Conservation (phyloP, 1,139 yeast genomes). For the Suhomyces yuchorum region DNA sequence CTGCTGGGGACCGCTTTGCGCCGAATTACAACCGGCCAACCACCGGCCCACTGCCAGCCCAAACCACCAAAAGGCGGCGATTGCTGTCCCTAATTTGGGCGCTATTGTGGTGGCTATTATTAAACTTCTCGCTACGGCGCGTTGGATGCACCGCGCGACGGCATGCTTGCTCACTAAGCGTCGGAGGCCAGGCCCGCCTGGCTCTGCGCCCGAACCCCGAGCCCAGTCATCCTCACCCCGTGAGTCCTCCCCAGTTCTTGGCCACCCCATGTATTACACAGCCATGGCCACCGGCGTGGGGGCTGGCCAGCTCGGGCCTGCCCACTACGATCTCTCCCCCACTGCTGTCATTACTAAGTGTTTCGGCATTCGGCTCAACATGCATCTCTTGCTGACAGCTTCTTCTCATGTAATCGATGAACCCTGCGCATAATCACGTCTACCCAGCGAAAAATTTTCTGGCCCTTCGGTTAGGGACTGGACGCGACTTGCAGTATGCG, state of each 20-base stretch:
- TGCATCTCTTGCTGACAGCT: not conserved
- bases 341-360: not conserved
- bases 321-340: too few species aligned
- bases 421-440: not conserved
- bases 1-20: too few species aligned
- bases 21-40: too few species aligned
- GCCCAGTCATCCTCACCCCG: too few species aligned
- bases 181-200: not conserved
- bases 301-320: too few species aligned
- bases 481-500: not conserved
- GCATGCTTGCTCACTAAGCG: not conserved
- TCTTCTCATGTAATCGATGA: not conserved
- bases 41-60: too few species aligned
- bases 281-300: not conserved
- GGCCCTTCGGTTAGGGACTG: not conserved
- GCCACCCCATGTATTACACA: too few species aligned
- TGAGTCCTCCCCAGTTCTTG: too few species aligned
- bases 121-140: not conserved
- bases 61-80: too few species aligned
- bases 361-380: not conserved
- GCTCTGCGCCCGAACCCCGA: not conserved
- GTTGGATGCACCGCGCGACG: not conserved
- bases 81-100: not conserved
- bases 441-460: not conserved
- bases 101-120: not conserved